Percentiles rank a stretch among this genome's conserved stretches.
These are phyloP conservation scores for Rosa multiflora DNA, from an alignment of 306 rosid species.

Conservation along the genomic window DNA sequence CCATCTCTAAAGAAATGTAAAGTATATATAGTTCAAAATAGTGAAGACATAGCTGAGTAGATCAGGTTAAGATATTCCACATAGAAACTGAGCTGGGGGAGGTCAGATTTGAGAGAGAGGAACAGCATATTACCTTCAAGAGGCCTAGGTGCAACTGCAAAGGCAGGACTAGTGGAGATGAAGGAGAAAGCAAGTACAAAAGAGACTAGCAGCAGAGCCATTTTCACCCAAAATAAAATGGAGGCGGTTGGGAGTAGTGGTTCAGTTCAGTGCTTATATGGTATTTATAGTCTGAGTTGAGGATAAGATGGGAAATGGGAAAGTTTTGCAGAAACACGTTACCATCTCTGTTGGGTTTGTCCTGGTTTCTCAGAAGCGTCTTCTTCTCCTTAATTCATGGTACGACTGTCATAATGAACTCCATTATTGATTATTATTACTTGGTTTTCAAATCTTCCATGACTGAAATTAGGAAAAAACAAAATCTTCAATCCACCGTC, in stretches of 20 bases:
- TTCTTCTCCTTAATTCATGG: constrained; percentile 63
- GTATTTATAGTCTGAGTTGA: constrained; percentile 38
- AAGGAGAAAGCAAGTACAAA: constrained; percentile 36
- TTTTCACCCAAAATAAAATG: constrained; percentile 22
- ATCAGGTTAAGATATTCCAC: constrained; percentile 1
- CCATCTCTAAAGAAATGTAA: not conserved
- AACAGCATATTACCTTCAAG: constrained; percentile 55
- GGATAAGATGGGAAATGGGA: constrained; percentile 22
- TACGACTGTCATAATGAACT: not conserved
- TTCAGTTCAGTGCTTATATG: not conserved
- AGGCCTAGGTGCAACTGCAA: constrained; percentile 33
- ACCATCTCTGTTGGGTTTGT: constrained; percentile 29
- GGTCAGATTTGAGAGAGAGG: not conserved
- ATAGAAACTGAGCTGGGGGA: constrained; percentile 15
- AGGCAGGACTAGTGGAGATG: constrained; percentile 43
- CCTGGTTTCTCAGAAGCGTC: constrained; percentile 30
- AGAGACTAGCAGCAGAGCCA: constrained; percentile 40
- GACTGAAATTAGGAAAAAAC: not conserved
- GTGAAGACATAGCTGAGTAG: constrained; percentile 14
- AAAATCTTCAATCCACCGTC: not conserved
- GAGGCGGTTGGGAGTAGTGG: constrained; percentile 23
- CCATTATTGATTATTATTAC: not conserved
- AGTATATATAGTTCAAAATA: not conserved
- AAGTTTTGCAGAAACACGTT: constrained; percentile 48
- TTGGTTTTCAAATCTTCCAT: not conserved